These are phyloP conservation scores for Massariosphaeria phaeospora DNA, from an alignment of 495 filamentous ascomycete genomes.

Conservation along the genomic window DNA sequence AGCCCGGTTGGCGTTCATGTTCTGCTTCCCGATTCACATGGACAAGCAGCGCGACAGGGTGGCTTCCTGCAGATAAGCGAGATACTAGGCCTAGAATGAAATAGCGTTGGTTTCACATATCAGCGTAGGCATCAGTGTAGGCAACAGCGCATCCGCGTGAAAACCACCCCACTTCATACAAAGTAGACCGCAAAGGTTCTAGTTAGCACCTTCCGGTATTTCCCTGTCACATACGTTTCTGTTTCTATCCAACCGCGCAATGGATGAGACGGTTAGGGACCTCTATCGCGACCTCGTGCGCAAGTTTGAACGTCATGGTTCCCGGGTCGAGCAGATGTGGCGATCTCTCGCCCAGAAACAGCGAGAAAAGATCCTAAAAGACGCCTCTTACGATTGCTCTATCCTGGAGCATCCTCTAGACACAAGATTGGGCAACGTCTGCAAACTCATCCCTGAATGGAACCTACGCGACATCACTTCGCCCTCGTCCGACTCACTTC, in stretches of 20 bases:
- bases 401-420: slow-evolving; percentile 28
- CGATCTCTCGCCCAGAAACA: slow-evolving; percentile 30
- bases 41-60: no score
- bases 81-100: slow-evolving; percentile 7
- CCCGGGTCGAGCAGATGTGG: slow-evolving; percentile 32
- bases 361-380: slow-evolving; percentile 30
- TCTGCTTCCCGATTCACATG: no score
- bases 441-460: slow-evolving; percentile 39
- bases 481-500: slow-evolving; percentile 34
- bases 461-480: slow-evolving; percentile 41
- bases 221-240: background rate
- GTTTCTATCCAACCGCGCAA: background rate
- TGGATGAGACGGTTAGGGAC: background rate
- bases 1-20: no score
- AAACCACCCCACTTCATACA: background rate
- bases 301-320: slow-evolving; percentile 6
- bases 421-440: slow-evolving; percentile 30
- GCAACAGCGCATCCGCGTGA: background rate
- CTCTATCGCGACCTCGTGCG: slow-evolving; percentile 8
- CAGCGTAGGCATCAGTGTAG: background rate
- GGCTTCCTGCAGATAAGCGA: no score
- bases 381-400: slow-evolving; percentile 21
- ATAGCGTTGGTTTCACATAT: background rate
- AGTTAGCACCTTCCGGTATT: background rate
- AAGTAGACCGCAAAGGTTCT: background rate